A percentile compares a stretch with the other conserved stretches of the same genome.
Conservation (phyloP, 179 eudicot species). For the Silene noctiflora region DNA sequence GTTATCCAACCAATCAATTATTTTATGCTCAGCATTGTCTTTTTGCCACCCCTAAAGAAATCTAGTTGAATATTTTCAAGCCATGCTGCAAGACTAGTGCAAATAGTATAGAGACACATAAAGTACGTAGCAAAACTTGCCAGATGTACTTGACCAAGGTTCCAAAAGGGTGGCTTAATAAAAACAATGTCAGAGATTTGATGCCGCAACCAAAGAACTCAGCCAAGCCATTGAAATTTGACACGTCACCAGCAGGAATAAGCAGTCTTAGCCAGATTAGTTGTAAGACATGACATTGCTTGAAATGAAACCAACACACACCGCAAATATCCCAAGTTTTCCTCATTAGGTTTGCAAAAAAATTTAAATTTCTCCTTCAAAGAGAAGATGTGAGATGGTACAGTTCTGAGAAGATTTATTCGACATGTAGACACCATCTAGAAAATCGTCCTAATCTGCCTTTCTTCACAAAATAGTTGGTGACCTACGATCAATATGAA, state of each 20-base stretch:
- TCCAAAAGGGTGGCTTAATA: background rate
- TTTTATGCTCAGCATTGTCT: background rate
- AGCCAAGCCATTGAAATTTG: background rate
- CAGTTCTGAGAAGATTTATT: no score
- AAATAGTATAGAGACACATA: background rate
- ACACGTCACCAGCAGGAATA: background rate
- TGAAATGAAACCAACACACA: background rate
- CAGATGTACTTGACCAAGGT: background rate
- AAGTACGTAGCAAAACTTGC: background rate
- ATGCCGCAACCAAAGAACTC: background rate
- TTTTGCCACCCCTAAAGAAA: background rate
- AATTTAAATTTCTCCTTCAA: no score
- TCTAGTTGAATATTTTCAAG: background rate
- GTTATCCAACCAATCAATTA: background rate
- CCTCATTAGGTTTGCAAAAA: no score
- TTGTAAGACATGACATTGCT: background rate
- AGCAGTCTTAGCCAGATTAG: background rate
- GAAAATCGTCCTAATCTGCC: no score
- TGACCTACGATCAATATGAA: no score
- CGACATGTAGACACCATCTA: no score
- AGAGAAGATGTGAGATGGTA: no score
- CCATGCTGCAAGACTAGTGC: background rate
- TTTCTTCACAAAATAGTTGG: no score
- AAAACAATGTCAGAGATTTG: background rate
- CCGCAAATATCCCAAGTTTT: no score